Evolutionary conservation across 2,329 filamentous ascomycete species (phyloP).

Genomic region (Bipolaris cookei): DNA sequence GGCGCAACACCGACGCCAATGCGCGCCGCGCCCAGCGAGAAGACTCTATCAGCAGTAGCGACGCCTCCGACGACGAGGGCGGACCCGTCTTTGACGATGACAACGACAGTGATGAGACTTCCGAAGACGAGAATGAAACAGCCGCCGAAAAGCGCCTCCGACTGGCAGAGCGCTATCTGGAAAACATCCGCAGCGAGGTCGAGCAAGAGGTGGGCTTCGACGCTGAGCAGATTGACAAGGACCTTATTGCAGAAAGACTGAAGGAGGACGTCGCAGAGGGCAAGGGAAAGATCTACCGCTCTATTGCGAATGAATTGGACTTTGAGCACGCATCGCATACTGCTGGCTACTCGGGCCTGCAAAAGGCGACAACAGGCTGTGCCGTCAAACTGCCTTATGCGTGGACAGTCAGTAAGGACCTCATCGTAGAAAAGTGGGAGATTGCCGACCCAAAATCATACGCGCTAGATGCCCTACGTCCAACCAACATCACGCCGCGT

Average conservation of each 20-base stretch:
- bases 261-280: constrained; percentile 90
- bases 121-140: constrained; percentile 83
- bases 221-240: constrained; percentile 89
- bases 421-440: constrained; percentile 87
- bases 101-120: constrained; percentile 58
- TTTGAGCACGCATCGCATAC: constrained; percentile 71
- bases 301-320: constrained; percentile 74
- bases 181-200: constrained; percentile 80
- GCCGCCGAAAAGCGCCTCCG: constrained; percentile 85
- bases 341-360: constrained; percentile 79
- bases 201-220: constrained; percentile 84
- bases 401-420: constrained; percentile 89
- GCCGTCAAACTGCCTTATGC: constrained; percentile 79
- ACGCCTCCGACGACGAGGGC: constrained; percentile 68
- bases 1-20: constrained; percentile 59
- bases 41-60: constrained; percentile 87
- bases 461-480: constrained; percentile 26
- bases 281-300: constrained; percentile 87
- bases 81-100: constrained; percentile 48
- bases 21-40: constrained; percentile 62
- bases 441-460: constrained; percentile 63
- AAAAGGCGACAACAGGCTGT: constrained; percentile 77
- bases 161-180: constrained; percentile 89
- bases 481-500: constrained; percentile 58
- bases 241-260: constrained; percentile 83